Evolutionary conservation across 306 rosid species (phyloP).

Genomic region (Erythrophleum fordii): DNA sequence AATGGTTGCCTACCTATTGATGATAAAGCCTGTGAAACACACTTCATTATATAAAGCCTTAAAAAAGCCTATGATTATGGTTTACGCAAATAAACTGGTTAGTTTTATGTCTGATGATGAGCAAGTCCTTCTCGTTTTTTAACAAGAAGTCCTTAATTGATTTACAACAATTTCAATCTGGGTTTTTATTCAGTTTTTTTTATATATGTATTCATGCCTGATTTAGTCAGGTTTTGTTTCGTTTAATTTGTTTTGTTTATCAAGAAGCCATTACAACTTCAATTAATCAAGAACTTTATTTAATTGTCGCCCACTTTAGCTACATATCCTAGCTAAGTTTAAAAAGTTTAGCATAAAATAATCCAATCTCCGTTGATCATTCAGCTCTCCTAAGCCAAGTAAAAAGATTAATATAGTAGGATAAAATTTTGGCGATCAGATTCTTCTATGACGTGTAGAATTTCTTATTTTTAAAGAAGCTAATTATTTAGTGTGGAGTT

Average conservation of each 20-base stretch:
- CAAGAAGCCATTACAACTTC: background rate
- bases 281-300: background rate
- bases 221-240: background rate
- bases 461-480: background rate
- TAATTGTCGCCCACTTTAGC: background rate
- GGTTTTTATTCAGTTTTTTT: background rate
- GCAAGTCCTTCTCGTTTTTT: background rate
- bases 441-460: too few relatives aligned
- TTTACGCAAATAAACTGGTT: constrained; percentile 8
- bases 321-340: too few relatives aligned
- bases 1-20: background rate
- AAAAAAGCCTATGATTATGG: constrained; percentile 21
- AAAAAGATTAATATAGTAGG: background rate
- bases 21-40: background rate
- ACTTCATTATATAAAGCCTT: background rate
- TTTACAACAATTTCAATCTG: too few relatives aligned
- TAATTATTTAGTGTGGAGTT: background rate
- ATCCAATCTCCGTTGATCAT: too few relatives aligned
- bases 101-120: background rate
- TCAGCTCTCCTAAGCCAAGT: background rate
- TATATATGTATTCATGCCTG: background rate
- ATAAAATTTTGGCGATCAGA: background rate
- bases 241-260: background rate
- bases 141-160: background rate
- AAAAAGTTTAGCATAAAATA: too few relatives aligned